These are phyloP conservation scores for Hansenula sp. DNA, from an alignment of 1,139 yeast species.

Conservation along the genomic window DNA sequence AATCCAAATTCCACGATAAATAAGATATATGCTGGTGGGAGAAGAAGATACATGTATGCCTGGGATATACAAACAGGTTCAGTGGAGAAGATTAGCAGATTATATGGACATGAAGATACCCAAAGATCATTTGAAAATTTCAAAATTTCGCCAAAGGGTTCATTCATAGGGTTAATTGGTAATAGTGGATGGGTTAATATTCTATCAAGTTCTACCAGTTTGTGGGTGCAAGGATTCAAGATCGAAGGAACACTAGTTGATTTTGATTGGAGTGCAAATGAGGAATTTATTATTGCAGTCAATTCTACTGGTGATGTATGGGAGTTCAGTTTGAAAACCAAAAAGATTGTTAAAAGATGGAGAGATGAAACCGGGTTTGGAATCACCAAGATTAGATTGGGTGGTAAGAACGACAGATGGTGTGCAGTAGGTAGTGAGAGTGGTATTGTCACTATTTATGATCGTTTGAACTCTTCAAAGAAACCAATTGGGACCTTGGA, in stretches of 20 bases:
- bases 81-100: conserved; percentile 79
- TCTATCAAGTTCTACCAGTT: conserved; percentile 72
- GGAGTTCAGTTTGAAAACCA: conserved; percentile 65
- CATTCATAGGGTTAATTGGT: conserved; percentile 73
- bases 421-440: conserved; percentile 84
- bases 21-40: conserved; percentile 79
- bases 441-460: conserved; percentile 89
- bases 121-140: conserved; percentile 89
- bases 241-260: conserved; percentile 83
- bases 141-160: conserved; percentile 67
- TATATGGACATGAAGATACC: conserved; percentile 86
- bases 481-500: conserved; percentile 63
- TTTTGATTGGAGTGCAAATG: conserved; percentile 59
- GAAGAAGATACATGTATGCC: conserved; percentile 86
- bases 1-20: conserved; percentile 44
- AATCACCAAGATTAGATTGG: conserved; percentile 72
- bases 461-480: conserved; percentile 31
- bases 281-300: conserved; percentile 57
- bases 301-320: conserved; percentile 86
- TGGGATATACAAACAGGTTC: conserved; percentile 81
- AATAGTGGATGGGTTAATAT: conserved; percentile 89
- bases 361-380: conserved; percentile 85
- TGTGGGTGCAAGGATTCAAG: conserved; percentile 83
- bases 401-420: conserved; percentile 78
- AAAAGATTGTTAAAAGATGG: conserved; percentile 65